Conservation (phyloP, 257 asterid species). For the Verbena officinalis region DNA sequence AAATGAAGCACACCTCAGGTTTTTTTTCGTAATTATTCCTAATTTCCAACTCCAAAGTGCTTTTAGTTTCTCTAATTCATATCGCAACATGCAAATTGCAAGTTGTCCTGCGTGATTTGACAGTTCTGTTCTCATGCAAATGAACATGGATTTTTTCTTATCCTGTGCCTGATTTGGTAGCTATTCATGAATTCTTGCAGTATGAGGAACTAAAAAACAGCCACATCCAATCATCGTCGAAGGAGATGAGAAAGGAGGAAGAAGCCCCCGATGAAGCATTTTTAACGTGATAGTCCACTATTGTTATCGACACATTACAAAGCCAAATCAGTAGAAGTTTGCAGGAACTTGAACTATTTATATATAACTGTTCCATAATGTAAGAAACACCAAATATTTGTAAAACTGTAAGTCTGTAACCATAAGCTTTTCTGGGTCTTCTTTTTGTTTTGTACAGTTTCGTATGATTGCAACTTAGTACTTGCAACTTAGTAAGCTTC, state of each 20-base stretch:
- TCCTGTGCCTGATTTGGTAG: not conserved
- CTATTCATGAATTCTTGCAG: slow-evolving; percentile 43
- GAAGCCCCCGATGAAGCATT: slow-evolving; percentile 27
- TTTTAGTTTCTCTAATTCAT: not conserved
- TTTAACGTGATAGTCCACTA: slow-evolving; percentile 11
- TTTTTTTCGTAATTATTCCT: too few relatives aligned
- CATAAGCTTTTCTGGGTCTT: too few relatives aligned
- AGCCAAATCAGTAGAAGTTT: not conserved
- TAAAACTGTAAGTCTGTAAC: not conserved
- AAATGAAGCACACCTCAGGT: too few relatives aligned
- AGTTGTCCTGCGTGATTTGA: not conserved
- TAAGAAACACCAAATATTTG: too few relatives aligned
- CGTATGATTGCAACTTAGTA: too few relatives aligned
- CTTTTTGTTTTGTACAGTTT: too few relatives aligned
- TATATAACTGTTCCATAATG: too few relatives aligned
- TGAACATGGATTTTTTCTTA: not conserved
- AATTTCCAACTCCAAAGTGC: not conserved
- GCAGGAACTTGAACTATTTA: slow-evolving; percentile 14
- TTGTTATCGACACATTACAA: not conserved
- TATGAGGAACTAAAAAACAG: slow-evolving; percentile 57
- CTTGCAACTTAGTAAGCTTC: too few relatives aligned
- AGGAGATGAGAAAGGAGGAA: slow-evolving; percentile 39
- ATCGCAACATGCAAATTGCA: not conserved
- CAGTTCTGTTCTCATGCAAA: slow-evolving; percentile 1
- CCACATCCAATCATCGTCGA: slow-evolving; percentile 41